Percentiles rank a stretch among this genome's conserved stretches.
Conservation (phyloP, 441 rosid species). For the Viola pubescens region DNA sequence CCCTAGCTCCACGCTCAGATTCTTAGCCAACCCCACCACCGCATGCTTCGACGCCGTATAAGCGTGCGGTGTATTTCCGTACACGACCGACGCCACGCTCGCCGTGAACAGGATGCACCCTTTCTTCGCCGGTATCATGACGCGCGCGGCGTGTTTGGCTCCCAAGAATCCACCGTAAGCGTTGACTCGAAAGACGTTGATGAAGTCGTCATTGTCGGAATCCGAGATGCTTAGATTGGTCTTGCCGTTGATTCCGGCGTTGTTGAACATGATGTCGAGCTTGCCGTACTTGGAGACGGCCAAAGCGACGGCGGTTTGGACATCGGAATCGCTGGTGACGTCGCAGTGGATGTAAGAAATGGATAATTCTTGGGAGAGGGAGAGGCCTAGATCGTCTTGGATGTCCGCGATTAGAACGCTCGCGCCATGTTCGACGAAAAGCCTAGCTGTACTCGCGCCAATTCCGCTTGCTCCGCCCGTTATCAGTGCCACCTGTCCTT, state of each 20-base stretch:
- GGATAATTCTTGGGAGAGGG: slow-evolving; percentile 18
- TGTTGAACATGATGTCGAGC: slow-evolving; percentile 46
- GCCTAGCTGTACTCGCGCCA: slow-evolving; percentile 28
- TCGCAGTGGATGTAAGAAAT: slow-evolving; percentile 33
- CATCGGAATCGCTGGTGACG: slow-evolving; percentile 22
- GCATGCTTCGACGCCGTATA: slow-evolving; percentile 37
- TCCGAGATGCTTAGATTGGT: background rate
- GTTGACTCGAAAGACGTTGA: slow-evolving; percentile 33
- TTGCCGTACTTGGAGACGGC: slow-evolving; percentile 32
- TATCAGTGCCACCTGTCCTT: slow-evolving; percentile 39
- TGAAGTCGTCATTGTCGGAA: slow-evolving; percentile 20
- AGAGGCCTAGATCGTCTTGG: slow-evolving; percentile 36
- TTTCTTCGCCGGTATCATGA: slow-evolving; percentile 34
- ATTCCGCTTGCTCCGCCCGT: slow-evolving; percentile 48
- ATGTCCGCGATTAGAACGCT: slow-evolving; percentile 36
- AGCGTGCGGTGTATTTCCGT: slow-evolving; percentile 10
- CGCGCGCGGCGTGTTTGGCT: slow-evolving; percentile 42
- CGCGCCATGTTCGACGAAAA: slow-evolving; percentile 34
- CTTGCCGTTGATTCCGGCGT: slow-evolving; percentile 18
- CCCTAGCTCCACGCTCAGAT: slow-evolving; percentile 37
- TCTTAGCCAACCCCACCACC: slow-evolving; percentile 31
- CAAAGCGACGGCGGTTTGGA: slow-evolving; percentile 23
- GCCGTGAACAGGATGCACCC: slow-evolving; percentile 34
- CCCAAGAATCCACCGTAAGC: slow-evolving; percentile 27
- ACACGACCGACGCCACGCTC: slow-evolving; percentile 14